Evolutionary conservation across 2,329 filamentous ascomycete genomes (phyloP).

Genomic region (Thelonectria blattea): DNA sequence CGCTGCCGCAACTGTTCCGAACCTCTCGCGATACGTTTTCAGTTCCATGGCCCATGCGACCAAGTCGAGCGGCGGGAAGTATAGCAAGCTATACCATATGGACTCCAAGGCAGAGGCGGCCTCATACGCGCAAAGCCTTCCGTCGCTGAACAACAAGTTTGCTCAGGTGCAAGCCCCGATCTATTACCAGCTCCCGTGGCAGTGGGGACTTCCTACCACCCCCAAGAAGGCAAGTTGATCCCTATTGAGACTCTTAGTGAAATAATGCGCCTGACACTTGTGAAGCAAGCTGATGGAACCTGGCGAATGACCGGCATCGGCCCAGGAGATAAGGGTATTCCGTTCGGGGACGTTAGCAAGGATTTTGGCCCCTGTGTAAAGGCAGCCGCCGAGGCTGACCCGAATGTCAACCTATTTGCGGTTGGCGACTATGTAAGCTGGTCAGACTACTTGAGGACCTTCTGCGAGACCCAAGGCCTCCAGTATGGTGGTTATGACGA

Average conservation of each 20-base stretch:
- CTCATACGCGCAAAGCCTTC: constrained; percentile 14
- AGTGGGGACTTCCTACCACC: constrained; percentile 25
- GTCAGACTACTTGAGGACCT: constrained; percentile 15
- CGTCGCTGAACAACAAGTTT: constrained; percentile 16
- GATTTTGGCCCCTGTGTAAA: constrained; percentile 26
- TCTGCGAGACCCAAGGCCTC: constrained; percentile 26
- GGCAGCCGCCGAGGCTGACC: constrained; percentile 19
- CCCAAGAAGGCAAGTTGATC: constrained; percentile 22
- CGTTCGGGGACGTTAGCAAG: constrained; percentile 20
- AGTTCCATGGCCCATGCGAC: constrained; percentile 22
- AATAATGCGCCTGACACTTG: neutral
- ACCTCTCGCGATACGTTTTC: constrained; percentile 21
- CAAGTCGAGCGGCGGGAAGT: constrained; percentile 27
- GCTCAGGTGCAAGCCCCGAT: constrained; percentile 26
- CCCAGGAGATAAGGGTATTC: constrained; percentile 22
- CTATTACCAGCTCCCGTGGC: constrained; percentile 20
- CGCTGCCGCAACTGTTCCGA: constrained; percentile 20
- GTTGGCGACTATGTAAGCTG: constrained; percentile 23
- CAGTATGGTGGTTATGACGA: constrained; percentile 27
- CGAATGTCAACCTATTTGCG: constrained; percentile 21
- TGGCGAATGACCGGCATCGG: constrained; percentile 25
- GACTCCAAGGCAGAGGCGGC: constrained; percentile 22
- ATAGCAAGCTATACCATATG: constrained; percentile 20
- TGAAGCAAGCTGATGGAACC: constrained; percentile 23
- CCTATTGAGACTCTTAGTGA: neutral